Percentiles rank a stretch among this genome's conserved stretches.
Evolutionary conservation across 2,329 filamentous ascomycete species (phyloP).

Genomic region (Sclerotinia glacialis): DNA sequence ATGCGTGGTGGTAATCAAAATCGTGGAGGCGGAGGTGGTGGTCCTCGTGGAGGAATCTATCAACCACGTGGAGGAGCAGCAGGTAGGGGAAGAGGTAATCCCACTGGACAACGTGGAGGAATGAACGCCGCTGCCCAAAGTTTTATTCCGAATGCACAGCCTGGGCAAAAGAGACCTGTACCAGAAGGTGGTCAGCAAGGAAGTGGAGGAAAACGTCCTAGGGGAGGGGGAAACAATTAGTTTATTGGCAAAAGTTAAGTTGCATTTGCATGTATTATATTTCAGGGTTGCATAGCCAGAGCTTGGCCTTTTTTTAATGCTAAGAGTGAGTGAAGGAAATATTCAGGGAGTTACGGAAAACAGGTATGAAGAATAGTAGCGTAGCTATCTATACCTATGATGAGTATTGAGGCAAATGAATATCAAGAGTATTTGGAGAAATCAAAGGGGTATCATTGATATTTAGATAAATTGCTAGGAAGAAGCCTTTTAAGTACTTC

Average conservation of each 20-base stretch:
- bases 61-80: slow-evolving; percentile 29
- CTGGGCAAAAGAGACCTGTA: slow-evolving; percentile 36
- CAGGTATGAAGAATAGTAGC: slow-evolving; percentile 23
- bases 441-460: slow-evolving; percentile 32
- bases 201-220: slow-evolving; percentile 47
- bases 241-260: slow-evolving; percentile 23
- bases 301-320: slow-evolving; percentile 33
- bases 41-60: slow-evolving; percentile 23
- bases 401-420: slow-evolving; percentile 15
- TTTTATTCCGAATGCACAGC: slow-evolving; percentile 35
- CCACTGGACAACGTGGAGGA: slow-evolving; percentile 32
- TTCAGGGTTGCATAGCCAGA: slow-evolving; percentile 31
- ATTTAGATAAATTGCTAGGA: slow-evolving; percentile 51
- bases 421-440: slow-evolving; percentile 10
- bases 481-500: slow-evolving; percentile 66
- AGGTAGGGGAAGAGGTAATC: slow-evolving; percentile 36
- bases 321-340: slow-evolving; percentile 1
- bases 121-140: slow-evolving; percentile 37
- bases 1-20: slow-evolving; percentile 33
- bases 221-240: slow-evolving; percentile 36
- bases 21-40: slow-evolving; percentile 29
- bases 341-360: slow-evolving; percentile 17
- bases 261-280: slow-evolving; percentile 37
- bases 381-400: slow-evolving; percentile 14
- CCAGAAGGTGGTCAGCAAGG: slow-evolving; percentile 38